Percentiles rank a stretch among this genome's conserved stretches.
Conservation (phyloP, 2,329 filamentous ascomycete genomes). For the Helminthosporium solani region DNA sequence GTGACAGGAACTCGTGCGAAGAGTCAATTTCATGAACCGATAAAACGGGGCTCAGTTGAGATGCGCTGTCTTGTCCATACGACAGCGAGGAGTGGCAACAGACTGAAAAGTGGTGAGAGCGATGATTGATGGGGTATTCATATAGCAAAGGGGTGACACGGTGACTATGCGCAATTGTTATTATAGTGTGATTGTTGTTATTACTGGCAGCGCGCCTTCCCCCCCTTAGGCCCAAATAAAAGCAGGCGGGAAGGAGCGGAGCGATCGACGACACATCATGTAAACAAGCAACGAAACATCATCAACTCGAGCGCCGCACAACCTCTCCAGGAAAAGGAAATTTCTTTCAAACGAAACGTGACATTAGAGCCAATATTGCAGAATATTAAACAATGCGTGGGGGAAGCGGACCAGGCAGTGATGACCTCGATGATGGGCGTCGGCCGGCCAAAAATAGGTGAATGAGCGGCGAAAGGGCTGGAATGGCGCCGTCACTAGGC, state of each 20-base stretch:
- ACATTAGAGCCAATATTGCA: not conserved
- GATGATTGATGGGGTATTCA: no score
- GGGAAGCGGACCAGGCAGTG: not conserved
- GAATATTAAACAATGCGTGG: not conserved
- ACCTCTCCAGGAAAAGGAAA: not conserved
- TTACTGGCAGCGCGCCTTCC: not conserved
- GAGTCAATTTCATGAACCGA: not conserved
- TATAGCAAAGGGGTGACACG: no score
- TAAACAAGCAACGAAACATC: not conserved
- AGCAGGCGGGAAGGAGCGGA: not conserved
- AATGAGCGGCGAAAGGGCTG: slow-evolving; percentile 5
- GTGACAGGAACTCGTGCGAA: not conserved
- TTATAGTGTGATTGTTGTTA: no score
- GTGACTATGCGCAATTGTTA: no score
- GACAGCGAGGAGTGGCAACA: no score
- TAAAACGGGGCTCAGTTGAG: not conserved
- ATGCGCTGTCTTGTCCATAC: no score
- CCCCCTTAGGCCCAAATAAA: not conserved
- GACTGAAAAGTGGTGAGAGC: no score
- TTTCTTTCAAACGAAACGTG: not conserved
- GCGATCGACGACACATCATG: not conserved
- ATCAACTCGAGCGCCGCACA: no score
- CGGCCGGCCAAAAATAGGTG: slow-evolving; percentile 4
- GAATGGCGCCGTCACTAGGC: slow-evolving; percentile 10
- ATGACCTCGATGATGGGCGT: slow-evolving; percentile 8